Conservation (phyloP, 2,329 filamentous ascomycete species). For the Calonectria ilicicola region DNA sequence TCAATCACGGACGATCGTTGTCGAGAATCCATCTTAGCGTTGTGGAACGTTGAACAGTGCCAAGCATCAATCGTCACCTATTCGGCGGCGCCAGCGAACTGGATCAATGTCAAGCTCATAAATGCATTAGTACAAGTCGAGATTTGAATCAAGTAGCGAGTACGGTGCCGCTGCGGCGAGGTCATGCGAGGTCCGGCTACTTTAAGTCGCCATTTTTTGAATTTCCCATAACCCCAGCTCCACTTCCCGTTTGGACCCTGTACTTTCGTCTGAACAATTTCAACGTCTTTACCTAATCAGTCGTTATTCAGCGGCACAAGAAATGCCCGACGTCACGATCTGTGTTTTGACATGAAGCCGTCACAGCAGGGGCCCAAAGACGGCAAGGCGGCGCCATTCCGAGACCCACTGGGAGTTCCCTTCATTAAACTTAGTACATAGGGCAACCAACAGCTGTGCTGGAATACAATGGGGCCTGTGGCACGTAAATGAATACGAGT, state of each 20-base stretch:
- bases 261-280: neutral
- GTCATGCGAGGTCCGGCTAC: neutral
- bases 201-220: neutral
- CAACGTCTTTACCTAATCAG: neutral
- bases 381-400: neutral
- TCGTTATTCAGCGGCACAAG: neutral
- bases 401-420: neutral
- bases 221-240: neutral
- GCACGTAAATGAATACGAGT: neutral
- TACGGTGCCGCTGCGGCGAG: too few species aligned
- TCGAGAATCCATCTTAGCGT: neutral
- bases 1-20: neutral
- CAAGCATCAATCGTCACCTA: neutral
- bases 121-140: neutral
- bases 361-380: neutral
- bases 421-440: constrained; percentile 6
- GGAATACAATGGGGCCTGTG: neutral
- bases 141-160: neutral
- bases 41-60: neutral
- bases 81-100: neutral
- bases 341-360: neutral
- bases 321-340: neutral
- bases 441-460: neutral
- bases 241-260: neutral
- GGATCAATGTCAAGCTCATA: neutral